Evolutionary conservation across 441 rosid species (phyloP).

Genomic region (Rhodomyrtus psidioides): DNA sequence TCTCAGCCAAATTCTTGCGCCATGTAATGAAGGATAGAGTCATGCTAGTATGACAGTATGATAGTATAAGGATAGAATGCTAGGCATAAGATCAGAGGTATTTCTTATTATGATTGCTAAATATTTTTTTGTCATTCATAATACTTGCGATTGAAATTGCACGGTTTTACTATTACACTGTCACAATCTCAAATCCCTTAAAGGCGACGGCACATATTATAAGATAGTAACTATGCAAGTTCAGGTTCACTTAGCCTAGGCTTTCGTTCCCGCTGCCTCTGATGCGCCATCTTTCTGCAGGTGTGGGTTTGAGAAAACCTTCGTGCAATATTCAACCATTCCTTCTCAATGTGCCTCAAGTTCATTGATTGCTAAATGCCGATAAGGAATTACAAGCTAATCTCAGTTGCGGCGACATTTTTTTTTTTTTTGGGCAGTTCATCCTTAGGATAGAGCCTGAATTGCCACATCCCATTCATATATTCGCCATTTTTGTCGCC

Average conservation of each 20-base stretch:
- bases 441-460: not conserved
- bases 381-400: not conserved
- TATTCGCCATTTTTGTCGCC: not conserved
- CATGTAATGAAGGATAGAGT: not conserved
- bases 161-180: rapidly evolving
- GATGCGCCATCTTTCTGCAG: not conserved
- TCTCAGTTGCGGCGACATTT: not conserved
- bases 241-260: not conserved
- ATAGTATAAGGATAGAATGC: too few species aligned
- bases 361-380: not conserved
- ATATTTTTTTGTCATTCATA: too few species aligned
- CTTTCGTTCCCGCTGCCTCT: not conserved
- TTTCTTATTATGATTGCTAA: too few species aligned
- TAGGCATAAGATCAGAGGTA: too few species aligned
- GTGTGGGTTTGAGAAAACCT: not conserved
- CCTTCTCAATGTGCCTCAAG: not conserved
- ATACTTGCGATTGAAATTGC: too few species aligned
- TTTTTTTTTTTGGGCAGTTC: not conserved
- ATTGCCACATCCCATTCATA: not conserved
- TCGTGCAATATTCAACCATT: not conserved
- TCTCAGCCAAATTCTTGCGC: not conserved
- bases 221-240: not conserved
- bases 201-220: not conserved
- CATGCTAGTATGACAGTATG: too few species aligned
- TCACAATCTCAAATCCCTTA: too few species aligned